phyloP scores from a whole-genome alignment of 345 rosid genomes.

The Cardamine occulta region DNA sequence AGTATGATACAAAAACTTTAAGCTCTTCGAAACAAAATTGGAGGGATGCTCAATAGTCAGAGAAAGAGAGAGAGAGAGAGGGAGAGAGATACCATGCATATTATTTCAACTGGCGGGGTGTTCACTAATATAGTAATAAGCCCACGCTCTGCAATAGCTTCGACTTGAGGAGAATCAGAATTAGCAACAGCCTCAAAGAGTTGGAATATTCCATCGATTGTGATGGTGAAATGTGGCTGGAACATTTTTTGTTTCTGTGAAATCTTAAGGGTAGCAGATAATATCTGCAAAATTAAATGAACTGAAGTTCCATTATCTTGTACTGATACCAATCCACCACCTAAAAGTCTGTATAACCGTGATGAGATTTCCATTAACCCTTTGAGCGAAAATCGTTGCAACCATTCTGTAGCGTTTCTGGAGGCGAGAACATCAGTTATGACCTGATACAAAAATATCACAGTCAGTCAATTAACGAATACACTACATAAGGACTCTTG shows the following conservation, averaged over 20 bases:
- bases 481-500: conserved; percentile 8
- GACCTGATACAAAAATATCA: conserved; percentile 53
- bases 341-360: conserved; percentile 62
- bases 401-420: conserved; percentile 66
- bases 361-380: conserved; percentile 70
- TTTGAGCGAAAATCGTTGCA: conserved; percentile 75
- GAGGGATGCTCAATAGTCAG: conserved; percentile 19
- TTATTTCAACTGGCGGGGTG: conserved; percentile 65
- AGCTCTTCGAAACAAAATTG: conserved; percentile 22
- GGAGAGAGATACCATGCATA: conserved; percentile 54
- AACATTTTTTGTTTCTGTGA: conserved; percentile 72
- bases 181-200: conserved; percentile 57
- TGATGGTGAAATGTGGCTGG: conserved; percentile 77
- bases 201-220: conserved; percentile 63
- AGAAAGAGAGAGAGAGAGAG: conserved; percentile 27
- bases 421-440: conserved; percentile 53
- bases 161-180: conserved; percentile 38
- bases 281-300: conserved; percentile 54
- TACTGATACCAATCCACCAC: conserved; percentile 50
- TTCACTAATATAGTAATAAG: conserved; percentile 71
- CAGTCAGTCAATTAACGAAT: conserved; percentile 25
- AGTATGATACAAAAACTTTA: conserved; percentile 12
- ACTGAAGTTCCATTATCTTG: conserved; percentile 49
- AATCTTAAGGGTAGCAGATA: conserved; percentile 60
- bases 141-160: conserved; percentile 57